Evolutionary conservation across 2,329 filamentous ascomycete genomes (phyloP), one percentile per base, ranked within the genome.

Genomic region (Aspergillus viridinutans): DNA sequence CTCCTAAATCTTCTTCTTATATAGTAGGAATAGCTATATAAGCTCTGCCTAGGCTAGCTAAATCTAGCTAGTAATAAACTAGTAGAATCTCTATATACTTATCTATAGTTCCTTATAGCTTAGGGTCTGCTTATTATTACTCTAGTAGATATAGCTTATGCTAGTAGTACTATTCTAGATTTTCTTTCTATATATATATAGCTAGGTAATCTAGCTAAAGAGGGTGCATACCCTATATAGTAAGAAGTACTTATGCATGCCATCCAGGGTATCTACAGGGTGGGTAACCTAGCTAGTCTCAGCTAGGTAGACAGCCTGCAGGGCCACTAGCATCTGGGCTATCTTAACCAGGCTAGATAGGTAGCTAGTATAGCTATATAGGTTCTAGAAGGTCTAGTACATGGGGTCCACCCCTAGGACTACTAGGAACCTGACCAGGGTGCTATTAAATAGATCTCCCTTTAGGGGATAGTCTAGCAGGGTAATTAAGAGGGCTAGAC

Each of bases 101-200:
- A 58, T 35, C 8, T 21, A 3, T 2, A 52, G 49, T 2, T 53
- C 20, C 3, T 53, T 38, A n/a, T 58, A 58, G 26, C 26, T 55
- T 8, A 58, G 23, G 7, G 23, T 55, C 49, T 58, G 6, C 40
- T 55, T n/a, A 43, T 58, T 10, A 38, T 58, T 20, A 7, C 50
- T 58, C 53, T n/a, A 58, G 21, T 58, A 53, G 26, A 58, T 58
- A 42, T 53, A 55, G 26, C 53, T 12, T 1, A 45, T 8, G 26
- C 42, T 55, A 6, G 38, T 58, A 3, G 49, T 58, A 10, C 8
- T 55, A 6, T 53, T 55, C 45, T 55, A 14, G 20, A 58, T 50
- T 26, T 55, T 53, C 26, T 58, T 58, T 1, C 48, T 21, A 21
- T 58, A 58, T 1, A 3, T 55, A 0, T 5, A 9, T 9, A 58